Evolutionary conservation across 768 basidiomycete species (phyloP), one percentile per base, ranked within the genome.

Genomic region (Agrocybe chaxingu): DNA sequence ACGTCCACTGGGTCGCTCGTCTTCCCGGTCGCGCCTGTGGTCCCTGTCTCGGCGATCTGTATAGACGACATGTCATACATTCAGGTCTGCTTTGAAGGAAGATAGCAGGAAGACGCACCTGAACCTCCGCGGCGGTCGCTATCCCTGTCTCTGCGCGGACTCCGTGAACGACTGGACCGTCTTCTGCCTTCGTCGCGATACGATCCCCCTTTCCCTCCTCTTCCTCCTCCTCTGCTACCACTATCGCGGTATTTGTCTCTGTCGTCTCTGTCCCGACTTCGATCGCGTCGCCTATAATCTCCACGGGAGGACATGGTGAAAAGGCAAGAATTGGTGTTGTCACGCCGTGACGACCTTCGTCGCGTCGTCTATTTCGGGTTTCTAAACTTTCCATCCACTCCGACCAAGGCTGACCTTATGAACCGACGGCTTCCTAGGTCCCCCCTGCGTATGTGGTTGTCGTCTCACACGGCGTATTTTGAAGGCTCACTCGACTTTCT

Each of bases 191-290:
- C 73, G 44, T 74, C 73, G 37, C 72, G 68, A 52, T 71, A 59
- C 30, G 64, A 59, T 49, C 70, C 68, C 8, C 73, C 66, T 31
- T 71, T 62, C 51, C 71, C 58, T 50, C 70, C 55, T 13, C 68
- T 58, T 29, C 63, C 62, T 18, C 67, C 62, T 38, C 66, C 54
- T 34, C 71, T 59, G 8, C 59, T 49, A 38, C 70, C 63, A 32
- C 70, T 50, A 47, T 70, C 55, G 37, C 70, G 70, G 52, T 78
- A 75, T 33, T 70, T 69, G 47, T 69, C 67, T 33, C 75, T 66
- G 42, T 81, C 79, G 24, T 80, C 77, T 49, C 74, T 74, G 52
- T 86, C 84, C 80, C 83, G 81, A 60, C 83, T 84, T 57, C 82
- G 67, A 59, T 86, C 84, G 52, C 80, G 78, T 63, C 77, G 69